These are phyloP conservation scores for Talaromyces sp. DNA, from an alignment of 2,329 filamentous ascomycete genomes.

Conservation along the genomic window DNA sequence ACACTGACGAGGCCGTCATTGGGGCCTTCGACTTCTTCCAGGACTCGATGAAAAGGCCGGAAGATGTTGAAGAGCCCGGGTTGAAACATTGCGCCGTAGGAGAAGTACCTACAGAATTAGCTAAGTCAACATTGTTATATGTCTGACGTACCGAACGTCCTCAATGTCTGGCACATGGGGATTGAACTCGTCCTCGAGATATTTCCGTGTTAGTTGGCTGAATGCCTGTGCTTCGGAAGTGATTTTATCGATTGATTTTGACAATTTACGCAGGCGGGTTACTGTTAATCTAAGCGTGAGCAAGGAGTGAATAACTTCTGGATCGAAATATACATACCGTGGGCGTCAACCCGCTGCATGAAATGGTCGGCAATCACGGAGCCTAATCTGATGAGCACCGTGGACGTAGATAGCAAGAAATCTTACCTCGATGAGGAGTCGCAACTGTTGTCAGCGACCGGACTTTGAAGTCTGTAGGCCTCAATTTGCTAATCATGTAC, in stretches of 20 bases:
- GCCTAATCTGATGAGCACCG: slow-evolving; percentile 31
- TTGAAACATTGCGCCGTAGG: slow-evolving; percentile 59
- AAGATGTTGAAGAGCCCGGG: slow-evolving; percentile 58
- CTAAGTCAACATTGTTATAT: slow-evolving; percentile 13
- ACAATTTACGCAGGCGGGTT: slow-evolving; percentile 12
- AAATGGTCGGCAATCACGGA: slow-evolving; percentile 62
- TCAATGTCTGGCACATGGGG: slow-evolving; percentile 54
- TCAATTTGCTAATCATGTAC: slow-evolving; percentile 60
- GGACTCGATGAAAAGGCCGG: slow-evolving; percentile 53
- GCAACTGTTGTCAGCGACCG: slow-evolving; percentile 64
- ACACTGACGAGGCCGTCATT: slow-evolving; percentile 64
- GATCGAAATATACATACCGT: slow-evolving; percentile 38
- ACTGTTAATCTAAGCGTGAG: background rate
- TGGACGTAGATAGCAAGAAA: background rate
- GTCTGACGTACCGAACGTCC: slow-evolving; percentile 43
- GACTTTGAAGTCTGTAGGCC: slow-evolving; percentile 68
- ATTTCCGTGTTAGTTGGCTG: slow-evolving; percentile 57
- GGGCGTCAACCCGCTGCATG: slow-evolving; percentile 51
- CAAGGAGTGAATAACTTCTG: background rate
- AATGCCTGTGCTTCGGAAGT: slow-evolving; percentile 35
- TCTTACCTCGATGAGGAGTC: slow-evolving; percentile 55
- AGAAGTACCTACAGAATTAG: slow-evolving; percentile 50
- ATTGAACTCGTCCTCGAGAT: slow-evolving; percentile 59
- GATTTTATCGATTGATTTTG: slow-evolving; percentile 9
- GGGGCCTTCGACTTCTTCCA: slow-evolving; percentile 52